Conservation (phyloP, 2,329 filamentous ascomycete genomes). For the Cladobotryum mycophilum region DNA sequence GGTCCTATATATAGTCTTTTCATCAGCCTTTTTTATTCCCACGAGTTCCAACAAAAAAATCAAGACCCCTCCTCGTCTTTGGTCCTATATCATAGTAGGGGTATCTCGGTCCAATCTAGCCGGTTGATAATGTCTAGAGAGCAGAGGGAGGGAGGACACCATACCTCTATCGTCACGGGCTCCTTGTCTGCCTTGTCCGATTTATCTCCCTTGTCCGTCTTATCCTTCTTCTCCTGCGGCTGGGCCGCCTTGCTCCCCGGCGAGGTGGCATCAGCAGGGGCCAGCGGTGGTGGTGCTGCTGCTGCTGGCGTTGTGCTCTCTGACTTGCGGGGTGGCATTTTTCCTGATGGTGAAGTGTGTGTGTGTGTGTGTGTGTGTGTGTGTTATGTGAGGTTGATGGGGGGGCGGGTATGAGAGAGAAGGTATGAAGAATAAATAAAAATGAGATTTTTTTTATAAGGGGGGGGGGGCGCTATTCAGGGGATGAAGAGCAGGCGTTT, state of each 20-base stretch:
- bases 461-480: too few relatives aligned
- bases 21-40: neutral
- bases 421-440: neutral
- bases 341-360: neutral
- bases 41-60: too few relatives aligned
- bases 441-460: too few relatives aligned
- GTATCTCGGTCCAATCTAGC: too few relatives aligned
- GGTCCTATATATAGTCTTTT: constrained; percentile 45
- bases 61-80: too few relatives aligned
- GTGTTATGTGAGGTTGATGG: neutral
- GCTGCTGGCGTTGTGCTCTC: constrained; percentile 25
- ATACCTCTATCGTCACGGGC: constrained; percentile 48
- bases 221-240: constrained; percentile 28
- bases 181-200: constrained; percentile 23
- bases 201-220: constrained; percentile 28
- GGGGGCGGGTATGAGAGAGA: neutral
- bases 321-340: constrained; percentile 53
- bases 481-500: too few relatives aligned
- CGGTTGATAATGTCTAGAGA: neutral
- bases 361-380: too few relatives aligned
- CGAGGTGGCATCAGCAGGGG: constrained; percentile 17
- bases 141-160: neutral
- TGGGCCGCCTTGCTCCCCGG: constrained; percentile 19
- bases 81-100: neutral
- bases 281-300: constrained; percentile 11